Evolutionary conservation across 108 stramenopile species (phyloP), one percentile per base, ranked within the genome.

Genomic region (Bacterosira constricta): DNA sequence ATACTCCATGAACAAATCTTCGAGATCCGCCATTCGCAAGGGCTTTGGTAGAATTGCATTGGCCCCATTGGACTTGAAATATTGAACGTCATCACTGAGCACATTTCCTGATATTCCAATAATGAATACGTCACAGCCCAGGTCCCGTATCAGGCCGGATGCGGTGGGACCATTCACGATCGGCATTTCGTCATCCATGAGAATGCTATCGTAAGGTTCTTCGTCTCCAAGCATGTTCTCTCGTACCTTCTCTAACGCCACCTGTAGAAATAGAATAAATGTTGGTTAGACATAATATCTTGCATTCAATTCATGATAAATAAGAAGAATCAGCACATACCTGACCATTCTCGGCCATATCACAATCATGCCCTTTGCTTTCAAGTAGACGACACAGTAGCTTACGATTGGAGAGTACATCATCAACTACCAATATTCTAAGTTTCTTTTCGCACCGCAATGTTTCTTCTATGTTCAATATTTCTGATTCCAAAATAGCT

Each of bases 131-230:
- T 66, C 52, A 39, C 66, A 75, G 11, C 81, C 79, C 59, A 82
- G 26, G 12, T 73, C 49, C 31, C 85, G 63, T 2, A 86, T 68
- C 32, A n/a, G 36, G 30, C 71, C 51, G 18, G 67, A 34, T 36
- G 81, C 81, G 39, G 39, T 63, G 17, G 81, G 81, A 11, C 81
- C 81, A 46, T 82, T 71, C 69, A 77, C 59, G 5, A 71, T 54
- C 7, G 81, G 81, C 81, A 82, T 82, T 44, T 82, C 74, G 51
- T 76, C 71, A 34, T 81, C 80, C 32, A 81, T 70, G 21, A 85
- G 39, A 23, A 85, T 66, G 20, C 66, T 58, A 45, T 85, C 79
- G 36, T 73, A 56, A 8, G 23, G 34, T 29, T 52, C 27, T 34
- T 32, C 42, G 12, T 51, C 51, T 2, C 51, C 42, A 17, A 6